Conservation (phyloP, 129 eudicot species). For the Lonicera japonica region DNA sequence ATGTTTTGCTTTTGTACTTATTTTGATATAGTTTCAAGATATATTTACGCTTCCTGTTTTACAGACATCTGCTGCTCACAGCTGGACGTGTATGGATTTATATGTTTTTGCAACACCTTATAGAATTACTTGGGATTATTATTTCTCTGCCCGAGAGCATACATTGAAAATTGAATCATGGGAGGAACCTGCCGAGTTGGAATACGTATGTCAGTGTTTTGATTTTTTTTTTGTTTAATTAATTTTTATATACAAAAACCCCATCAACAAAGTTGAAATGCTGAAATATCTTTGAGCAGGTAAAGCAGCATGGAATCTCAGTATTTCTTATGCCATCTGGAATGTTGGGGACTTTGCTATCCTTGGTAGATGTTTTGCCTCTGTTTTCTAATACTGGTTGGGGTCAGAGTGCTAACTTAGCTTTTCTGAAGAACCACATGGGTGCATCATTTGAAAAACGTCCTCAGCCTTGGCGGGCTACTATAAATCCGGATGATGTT, state of each 20-base stretch:
- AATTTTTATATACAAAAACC: not conserved
- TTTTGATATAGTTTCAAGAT: too few relatives aligned
- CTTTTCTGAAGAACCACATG: constrained; percentile 88
- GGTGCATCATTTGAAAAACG: constrained; percentile 94
- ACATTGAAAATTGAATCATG: constrained; percentile 63
- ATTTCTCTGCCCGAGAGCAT: constrained; percentile 74
- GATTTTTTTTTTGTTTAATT: not conserved
- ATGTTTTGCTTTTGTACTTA: too few relatives aligned
- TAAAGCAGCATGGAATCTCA: constrained; percentile 92
- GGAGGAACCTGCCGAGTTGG: constrained; percentile 98
- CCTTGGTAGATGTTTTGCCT: constrained; percentile 91
- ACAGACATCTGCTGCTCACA: constrained; percentile 87
- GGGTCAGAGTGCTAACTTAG: constrained; percentile 89
- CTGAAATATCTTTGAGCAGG: constrained; percentile 39
- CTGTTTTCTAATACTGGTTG: constrained; percentile 80
- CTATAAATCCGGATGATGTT: constrained; percentile 82
- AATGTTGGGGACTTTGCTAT: constrained; percentile 91
- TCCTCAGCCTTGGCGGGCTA: constrained; percentile 75
- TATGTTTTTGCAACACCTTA: constrained; percentile 98
- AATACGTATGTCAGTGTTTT: constrained; percentile 54
- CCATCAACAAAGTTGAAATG: constrained; percentile 7
- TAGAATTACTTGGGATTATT: constrained; percentile 96
- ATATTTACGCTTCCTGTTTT: not conserved
- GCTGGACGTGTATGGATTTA: constrained; percentile 98
- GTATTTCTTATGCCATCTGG: constrained; percentile 99